Conservation (phyloP, 2,329 filamentous ascomycete species). For the Penicillium sp. region DNA sequence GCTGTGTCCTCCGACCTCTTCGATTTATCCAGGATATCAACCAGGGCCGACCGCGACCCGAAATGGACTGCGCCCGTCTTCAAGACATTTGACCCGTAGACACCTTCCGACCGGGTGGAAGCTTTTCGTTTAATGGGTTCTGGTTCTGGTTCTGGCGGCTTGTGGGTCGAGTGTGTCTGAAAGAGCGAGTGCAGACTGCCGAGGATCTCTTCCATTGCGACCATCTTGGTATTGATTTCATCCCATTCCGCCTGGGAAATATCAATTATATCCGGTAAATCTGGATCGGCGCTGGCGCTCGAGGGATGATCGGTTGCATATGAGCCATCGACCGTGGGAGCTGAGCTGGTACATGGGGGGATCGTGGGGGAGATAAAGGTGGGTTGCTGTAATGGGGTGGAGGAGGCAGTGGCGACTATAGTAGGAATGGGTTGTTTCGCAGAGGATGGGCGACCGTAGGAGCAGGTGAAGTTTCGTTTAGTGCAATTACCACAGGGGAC, state of each 20-base stretch:
- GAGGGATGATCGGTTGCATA: slow-evolving; percentile 21
- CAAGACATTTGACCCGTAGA: slow-evolving; percentile 32
- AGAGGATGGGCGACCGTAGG: slow-evolving; percentile 34
- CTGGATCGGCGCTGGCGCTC: slow-evolving; percentile 19
- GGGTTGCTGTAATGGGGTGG: slow-evolving; percentile 16
- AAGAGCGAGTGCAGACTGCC: slow-evolving; percentile 34
- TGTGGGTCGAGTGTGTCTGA: slow-evolving; percentile 26
- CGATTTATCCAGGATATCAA: slow-evolving; percentile 54
- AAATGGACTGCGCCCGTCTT: slow-evolving; percentile 57
- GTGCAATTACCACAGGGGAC: slow-evolving; percentile 42
- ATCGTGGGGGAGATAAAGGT: slow-evolving; percentile 17
- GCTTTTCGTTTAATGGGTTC: slow-evolving; percentile 12
- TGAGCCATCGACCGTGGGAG: slow-evolving; percentile 17
- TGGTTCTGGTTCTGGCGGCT: slow-evolving; percentile 16
- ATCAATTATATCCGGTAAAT: slow-evolving; percentile 29
- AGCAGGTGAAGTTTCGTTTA: slow-evolving; percentile 42
- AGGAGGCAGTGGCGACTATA: slow-evolving; percentile 12
- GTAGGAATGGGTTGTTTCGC: slow-evolving; percentile 13
- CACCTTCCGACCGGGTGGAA: slow-evolving; percentile 25
- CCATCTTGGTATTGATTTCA: slow-evolving; percentile 37
- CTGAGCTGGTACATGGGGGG: slow-evolving; percentile 10
- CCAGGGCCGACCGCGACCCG: slow-evolving; percentile 57
- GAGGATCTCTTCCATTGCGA: slow-evolving; percentile 35
- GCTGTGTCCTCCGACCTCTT: slow-evolving; percentile 36
- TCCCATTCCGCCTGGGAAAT: slow-evolving; percentile 37